These are phyloP conservation scores for Colletotrichum nymphaeae DNA, from an alignment of 2,329 filamentous ascomycete species.

Conservation along the genomic window DNA sequence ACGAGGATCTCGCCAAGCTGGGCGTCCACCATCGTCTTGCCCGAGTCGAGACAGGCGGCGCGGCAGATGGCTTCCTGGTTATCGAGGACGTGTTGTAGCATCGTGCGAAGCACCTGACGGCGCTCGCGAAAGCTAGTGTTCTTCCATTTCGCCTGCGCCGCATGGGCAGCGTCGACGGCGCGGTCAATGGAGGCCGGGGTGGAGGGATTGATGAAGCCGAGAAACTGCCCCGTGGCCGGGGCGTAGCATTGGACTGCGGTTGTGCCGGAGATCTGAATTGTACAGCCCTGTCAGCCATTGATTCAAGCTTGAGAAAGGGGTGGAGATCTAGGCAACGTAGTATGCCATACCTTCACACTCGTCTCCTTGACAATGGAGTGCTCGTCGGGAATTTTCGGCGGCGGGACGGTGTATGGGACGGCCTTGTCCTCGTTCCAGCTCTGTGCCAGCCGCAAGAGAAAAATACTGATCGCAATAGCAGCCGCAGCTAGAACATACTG, in stretches of 20 bases:
- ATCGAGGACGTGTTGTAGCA: constrained; percentile 86
- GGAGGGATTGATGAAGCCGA: constrained; percentile 82
- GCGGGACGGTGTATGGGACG: constrained; percentile 69
- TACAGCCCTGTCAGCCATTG: background rate
- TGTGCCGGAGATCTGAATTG: constrained; percentile 66
- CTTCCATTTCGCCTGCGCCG: constrained; percentile 83
- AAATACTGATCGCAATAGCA: constrained; percentile 44
- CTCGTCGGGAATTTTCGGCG: constrained; percentile 71
- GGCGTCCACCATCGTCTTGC: constrained; percentile 96
- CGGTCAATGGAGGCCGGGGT: constrained; percentile 83
- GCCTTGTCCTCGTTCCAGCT: constrained; percentile 50
- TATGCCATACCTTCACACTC: constrained; percentile 64
- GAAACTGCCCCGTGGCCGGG: constrained; percentile 86
- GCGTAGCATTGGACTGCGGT: constrained; percentile 85
- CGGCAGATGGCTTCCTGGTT: constrained; percentile 89
- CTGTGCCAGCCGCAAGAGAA: constrained; percentile 44
- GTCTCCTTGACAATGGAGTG: constrained; percentile 68
- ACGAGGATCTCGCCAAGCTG: constrained; percentile 94
- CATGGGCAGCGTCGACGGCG: constrained; percentile 77
- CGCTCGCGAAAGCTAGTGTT: constrained; percentile 82
- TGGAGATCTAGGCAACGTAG: background rate
- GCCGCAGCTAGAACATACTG: constrained; percentile 44
- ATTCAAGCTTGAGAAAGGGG: background rate
- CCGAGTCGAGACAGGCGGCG: constrained; percentile 89
- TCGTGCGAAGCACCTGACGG: constrained; percentile 80